phyloP scores from a whole-genome alignment of 148 eudicot genomes.

The Drosera capensis region DNA sequence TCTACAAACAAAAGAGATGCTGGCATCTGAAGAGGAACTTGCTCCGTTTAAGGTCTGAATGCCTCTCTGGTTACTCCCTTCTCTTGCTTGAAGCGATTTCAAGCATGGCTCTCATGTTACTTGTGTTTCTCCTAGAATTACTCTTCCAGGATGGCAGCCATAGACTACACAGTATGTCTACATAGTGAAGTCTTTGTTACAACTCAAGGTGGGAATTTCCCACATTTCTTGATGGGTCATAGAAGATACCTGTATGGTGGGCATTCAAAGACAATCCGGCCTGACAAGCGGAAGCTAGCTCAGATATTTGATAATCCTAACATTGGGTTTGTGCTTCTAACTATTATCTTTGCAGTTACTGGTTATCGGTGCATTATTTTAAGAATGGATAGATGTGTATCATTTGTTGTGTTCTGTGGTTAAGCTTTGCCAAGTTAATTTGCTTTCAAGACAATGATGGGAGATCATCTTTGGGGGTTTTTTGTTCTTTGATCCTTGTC shows the following conservation, averaged over 20 bases:
- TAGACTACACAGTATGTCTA: conserved; percentile 71
- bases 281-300: too few relatives aligned
- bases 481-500: neutral
- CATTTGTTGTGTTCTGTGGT: too few relatives aligned
- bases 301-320: too few relatives aligned
- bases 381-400: too few relatives aligned
- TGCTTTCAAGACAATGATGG: too few relatives aligned
- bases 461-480: conserved; percentile 2
- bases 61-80: neutral
- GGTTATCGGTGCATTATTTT: too few relatives aligned
- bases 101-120: neutral
- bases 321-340: too few relatives aligned
- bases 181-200: conserved; percentile 76
- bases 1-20: conserved; percentile 58
- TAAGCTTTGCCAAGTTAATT: too few relatives aligned
- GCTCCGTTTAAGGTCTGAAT: conserved; percentile 54
- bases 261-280: conserved; percentile 77
- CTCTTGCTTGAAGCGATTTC: neutral
- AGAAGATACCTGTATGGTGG: conserved; percentile 60
- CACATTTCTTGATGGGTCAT: conserved; percentile 86
- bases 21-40: conserved; percentile 59
- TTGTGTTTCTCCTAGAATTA: conserved; percentile 29
- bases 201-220: conserved; percentile 94
- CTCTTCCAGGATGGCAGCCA: conserved; percentile 77
- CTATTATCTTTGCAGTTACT: too few relatives aligned